Evolutionary conservation across 2,329 filamentous ascomycete genomes (phyloP), one percentile per base, ranked within the genome.

Genomic region (Cladophialophora immunda): DNA sequence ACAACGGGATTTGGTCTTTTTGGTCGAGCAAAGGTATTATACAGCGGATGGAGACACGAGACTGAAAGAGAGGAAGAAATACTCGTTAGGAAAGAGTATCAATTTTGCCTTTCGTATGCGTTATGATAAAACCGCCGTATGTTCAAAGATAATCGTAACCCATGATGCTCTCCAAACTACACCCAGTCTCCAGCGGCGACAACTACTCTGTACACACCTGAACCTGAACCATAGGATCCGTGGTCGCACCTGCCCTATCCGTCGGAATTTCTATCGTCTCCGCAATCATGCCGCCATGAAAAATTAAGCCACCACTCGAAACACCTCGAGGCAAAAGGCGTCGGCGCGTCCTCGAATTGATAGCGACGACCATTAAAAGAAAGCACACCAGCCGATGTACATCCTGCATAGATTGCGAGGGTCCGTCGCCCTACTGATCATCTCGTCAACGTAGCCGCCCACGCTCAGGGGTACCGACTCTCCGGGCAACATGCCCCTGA

Each of bases 341-440:
- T 47, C n/a, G n/a, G 7, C 27, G n/a, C 11, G 11, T 13, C 4
- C 6, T 27, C 11, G 19, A 27, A 25, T 50, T 50, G 45, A 50
- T 1, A 15, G 9, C 22, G 19, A 50, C 5, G 45, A 50, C 11
- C 13, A 58, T 76, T 70, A 90, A 67, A 90, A 87, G 74, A 90
- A 91, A 13, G 88, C 83, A 81, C 88, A 90, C 94, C 94, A 98
- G 22, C 95, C 95, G 80, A 98, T 97, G 79, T 98, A 99, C 96
- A 99, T 99, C 45, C 89, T 88, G 19, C 92, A 88, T 79, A 99
- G 79, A 77, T 95, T 96, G 75, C 82, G 86, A 64, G 90, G 87
- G 78, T 93, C 89, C 25, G 90, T 91, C 36, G 96, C 95, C 81
- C 94, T 90, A 76, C 90, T 88, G 73, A 99, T 95, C 78, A 99